phyloP scores from a whole-genome alignment of 176 grass and related monocot genomes.

The Miscanthus lutarioriparius region DNA sequence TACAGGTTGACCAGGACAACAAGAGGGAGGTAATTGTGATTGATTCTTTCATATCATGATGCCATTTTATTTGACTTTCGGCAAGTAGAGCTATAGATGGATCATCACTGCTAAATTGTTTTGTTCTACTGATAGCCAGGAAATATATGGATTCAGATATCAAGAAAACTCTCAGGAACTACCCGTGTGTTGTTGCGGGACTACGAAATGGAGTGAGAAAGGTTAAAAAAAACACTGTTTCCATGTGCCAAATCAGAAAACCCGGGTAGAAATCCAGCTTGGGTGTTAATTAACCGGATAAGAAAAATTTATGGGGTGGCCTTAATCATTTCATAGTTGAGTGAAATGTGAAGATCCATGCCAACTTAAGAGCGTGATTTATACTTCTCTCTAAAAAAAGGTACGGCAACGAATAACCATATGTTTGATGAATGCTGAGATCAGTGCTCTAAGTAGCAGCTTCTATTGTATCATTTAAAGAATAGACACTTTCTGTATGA shows the following conservation, averaged over 20 bases:
- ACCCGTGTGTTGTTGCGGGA: neutral
- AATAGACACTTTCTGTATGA: neutral
- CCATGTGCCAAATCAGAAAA: neutral
- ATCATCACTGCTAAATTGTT: neutral
- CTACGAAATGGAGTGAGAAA: neutral
- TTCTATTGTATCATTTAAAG: neutral
- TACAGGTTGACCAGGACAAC: neutral
- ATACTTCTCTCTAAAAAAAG: neutral
- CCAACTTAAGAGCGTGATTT: neutral
- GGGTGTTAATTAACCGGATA: neutral
- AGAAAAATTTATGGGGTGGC: neutral
- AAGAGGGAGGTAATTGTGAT: neutral
- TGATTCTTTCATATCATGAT: neutral
- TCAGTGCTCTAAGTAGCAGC: too few relatives aligned
- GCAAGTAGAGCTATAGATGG: neutral
- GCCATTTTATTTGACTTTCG: neutral
- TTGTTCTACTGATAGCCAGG: neutral
- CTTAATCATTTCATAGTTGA: neutral
- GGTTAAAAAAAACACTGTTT: neutral
- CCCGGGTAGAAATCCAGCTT: neutral
- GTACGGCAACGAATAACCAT: too few relatives aligned
- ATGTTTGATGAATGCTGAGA: too few relatives aligned
- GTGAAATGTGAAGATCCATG: neutral
- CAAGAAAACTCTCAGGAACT: neutral
- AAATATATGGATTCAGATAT: neutral